Evolutionary conservation across 2,329 filamentous ascomycete genomes (phyloP).

Genomic region (Colletotrichum destructivum): DNA sequence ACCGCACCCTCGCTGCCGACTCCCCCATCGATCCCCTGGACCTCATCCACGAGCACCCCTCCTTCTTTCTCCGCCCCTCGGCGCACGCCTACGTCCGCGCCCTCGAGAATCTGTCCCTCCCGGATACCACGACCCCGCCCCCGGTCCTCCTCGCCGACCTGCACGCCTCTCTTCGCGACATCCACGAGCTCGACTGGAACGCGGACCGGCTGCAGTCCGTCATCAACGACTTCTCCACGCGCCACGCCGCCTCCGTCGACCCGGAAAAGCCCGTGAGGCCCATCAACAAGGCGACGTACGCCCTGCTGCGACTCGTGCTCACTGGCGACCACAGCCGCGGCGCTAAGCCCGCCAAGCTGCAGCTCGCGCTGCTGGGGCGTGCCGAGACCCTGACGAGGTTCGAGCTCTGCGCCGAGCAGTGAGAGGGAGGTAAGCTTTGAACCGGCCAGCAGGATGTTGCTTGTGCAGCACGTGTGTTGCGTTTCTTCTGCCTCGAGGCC

Average conservation of each 20-base stretch:
- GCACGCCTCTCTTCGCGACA: constrained; percentile 19
- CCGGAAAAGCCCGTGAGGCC: constrained; percentile 12
- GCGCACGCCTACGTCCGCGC: constrained; percentile 20
- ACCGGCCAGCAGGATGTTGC: background rate
- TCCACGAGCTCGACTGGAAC: constrained; percentile 37
- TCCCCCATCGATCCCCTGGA: constrained; percentile 37
- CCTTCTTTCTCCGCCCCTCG: constrained; percentile 42
- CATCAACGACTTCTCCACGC: constrained; percentile 25
- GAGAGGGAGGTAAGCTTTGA: background rate
- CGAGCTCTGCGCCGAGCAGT: constrained; percentile 27
- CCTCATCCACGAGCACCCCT: constrained; percentile 40
- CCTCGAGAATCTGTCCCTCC: constrained; percentile 20
- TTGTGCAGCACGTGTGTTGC: background rate
- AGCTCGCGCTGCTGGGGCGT: constrained; percentile 39
- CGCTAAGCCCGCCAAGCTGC: constrained; percentile 43
- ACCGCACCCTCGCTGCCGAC: constrained; percentile 37
- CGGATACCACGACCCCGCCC: background rate
- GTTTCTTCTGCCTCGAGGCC: background rate
- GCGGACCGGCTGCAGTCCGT: constrained; percentile 32
- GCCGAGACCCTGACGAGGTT: constrained; percentile 41
- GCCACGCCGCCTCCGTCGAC: constrained; percentile 12
- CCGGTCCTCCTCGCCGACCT: constrained; percentile 28
- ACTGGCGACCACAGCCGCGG: constrained; percentile 35
- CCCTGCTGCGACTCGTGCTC: constrained; percentile 35
- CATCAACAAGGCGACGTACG: constrained; percentile 30